Conservation (phyloP, 2,329 filamentous ascomycete genomes). For the Colletotrichum paranaense region DNA sequence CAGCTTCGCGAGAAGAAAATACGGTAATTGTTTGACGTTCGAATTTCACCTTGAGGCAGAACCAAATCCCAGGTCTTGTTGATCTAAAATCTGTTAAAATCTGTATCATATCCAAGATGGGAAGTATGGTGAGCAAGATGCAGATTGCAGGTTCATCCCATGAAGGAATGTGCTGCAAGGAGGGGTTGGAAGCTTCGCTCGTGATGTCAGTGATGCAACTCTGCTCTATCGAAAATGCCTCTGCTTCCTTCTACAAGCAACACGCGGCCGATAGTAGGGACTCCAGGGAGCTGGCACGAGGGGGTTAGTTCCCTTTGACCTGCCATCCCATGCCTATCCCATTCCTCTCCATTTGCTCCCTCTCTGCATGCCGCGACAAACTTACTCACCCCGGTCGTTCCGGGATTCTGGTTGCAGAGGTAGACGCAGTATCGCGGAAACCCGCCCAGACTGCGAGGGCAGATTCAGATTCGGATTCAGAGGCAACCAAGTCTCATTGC, state of each 20-base stretch:
- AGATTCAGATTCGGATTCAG: neutral
- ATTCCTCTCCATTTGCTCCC: constrained; percentile 12
- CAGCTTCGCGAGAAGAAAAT: too few relatives aligned
- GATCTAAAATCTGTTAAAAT: too few relatives aligned
- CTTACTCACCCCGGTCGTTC: neutral
- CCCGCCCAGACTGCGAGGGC: neutral
- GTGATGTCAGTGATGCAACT: constrained; percentile 23
- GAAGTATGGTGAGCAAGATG: neutral
- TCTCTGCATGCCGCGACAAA: neutral
- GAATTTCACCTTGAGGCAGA: too few relatives aligned
- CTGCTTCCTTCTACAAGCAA: neutral
- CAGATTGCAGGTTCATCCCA: neutral
- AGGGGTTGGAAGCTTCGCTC: constrained; percentile 12
- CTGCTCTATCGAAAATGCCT: neutral
- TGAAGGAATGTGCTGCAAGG: neutral
- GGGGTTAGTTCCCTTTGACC: neutral
- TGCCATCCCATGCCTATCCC: constrained; percentile 1
- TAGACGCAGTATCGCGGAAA: neutral
- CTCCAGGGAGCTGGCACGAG: neutral
- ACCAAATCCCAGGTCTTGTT: too few relatives aligned
- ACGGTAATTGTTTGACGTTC: too few relatives aligned
- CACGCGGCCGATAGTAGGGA: neutral
- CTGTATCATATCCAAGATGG: too few relatives aligned
- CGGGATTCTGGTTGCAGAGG: neutral
- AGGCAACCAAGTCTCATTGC: neutral